A percentile compares a stretch with the other conserved stretches of the same genome.
These are phyloP conservation scores for Xanthoparmelia taractica DNA, from an alignment of 495 filamentous ascomycete species.

Conservation along the genomic window DNA sequence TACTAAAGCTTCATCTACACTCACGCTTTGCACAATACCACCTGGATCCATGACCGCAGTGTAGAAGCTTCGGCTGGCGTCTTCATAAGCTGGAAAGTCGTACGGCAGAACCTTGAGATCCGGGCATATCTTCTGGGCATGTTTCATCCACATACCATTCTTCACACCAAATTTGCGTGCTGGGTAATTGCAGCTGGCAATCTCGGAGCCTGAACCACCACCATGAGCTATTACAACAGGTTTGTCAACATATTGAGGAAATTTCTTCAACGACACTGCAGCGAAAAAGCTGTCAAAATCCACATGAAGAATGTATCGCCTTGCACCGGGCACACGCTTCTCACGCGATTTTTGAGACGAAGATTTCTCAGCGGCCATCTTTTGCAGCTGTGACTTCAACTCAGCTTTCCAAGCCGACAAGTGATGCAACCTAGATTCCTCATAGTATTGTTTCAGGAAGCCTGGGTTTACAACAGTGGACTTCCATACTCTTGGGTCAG, in stretches of 20 bases:
- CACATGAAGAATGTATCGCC: slow-evolving; percentile 86
- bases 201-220: slow-evolving; percentile 76
- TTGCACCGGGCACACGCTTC: slow-evolving; percentile 49
- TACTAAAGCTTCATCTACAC: slow-evolving; percentile 86
- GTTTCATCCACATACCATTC: slow-evolving; percentile 99
- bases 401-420: slow-evolving; percentile 93
- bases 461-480: slow-evolving; percentile 83
- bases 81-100: slow-evolving; percentile 90
- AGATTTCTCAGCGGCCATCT: slow-evolving; percentile 60
- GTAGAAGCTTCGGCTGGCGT: slow-evolving; percentile 83
- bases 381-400: slow-evolving; percentile 78
- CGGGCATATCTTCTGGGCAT: slow-evolving; percentile 73
- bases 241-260: slow-evolving; percentile 67
- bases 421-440: slow-evolving; percentile 88
- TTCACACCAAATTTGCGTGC: slow-evolving; percentile 79
- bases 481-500: slow-evolving; percentile 74
- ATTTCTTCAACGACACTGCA: slow-evolving; percentile 74
- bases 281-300: slow-evolving; percentile 99
- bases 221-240: slow-evolving; percentile 88
- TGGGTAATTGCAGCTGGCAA: slow-evolving; percentile 93
- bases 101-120: slow-evolving; percentile 81
- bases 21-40: slow-evolving; percentile 87
- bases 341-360: slow-evolving; percentile 42
- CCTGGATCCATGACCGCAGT: slow-evolving; percentile 69
- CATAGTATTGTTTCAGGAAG: slow-evolving; percentile 89